Evolutionary conservation across 2,329 filamentous ascomycete genomes (phyloP).

Genomic region (Neonectria coccinea): DNA sequence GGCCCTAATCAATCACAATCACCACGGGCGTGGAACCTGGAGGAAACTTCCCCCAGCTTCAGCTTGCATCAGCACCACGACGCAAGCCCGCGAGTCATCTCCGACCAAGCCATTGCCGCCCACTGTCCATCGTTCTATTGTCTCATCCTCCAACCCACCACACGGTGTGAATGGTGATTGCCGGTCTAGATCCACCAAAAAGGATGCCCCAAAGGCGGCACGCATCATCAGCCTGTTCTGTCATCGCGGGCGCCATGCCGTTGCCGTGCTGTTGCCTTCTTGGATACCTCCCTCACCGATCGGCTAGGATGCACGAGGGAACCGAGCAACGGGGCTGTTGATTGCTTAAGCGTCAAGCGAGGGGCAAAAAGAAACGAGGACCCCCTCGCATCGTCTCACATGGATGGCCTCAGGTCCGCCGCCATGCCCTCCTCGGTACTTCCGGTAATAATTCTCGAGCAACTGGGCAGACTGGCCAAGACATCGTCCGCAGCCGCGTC

Average conservation of each 20-base stretch:
- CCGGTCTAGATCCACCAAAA: constrained; percentile 24
- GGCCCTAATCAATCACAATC: constrained; percentile 12
- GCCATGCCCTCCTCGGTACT: constrained; percentile 20
- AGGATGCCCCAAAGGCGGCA: constrained; percentile 3
- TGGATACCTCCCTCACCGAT: constrained; percentile 2
- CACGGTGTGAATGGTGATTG: constrained; percentile 12
- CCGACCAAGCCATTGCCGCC: constrained; percentile 18
- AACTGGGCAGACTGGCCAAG: constrained; percentile 14
- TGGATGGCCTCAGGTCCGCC: constrained; percentile 27
- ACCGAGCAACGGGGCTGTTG: constrained; percentile 18
- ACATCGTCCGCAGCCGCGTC: constrained; percentile 19
- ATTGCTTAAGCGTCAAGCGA: constrained; percentile 15
- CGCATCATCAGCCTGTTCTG: constrained; percentile 8
- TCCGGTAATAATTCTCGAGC: constrained; percentile 8
- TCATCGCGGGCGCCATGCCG: constrained; percentile 7
- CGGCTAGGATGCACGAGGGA: constrained; percentile 19
- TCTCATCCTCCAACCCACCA: constrained; percentile 14
- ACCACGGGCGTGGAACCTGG: constrained; percentile 7
- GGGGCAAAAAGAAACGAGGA: constrained; percentile 25
- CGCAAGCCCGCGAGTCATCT: constrained; percentile 22
- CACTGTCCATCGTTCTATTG: constrained; percentile 1
- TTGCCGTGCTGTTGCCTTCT: constrained; percentile 5
- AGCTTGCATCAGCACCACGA: constrained; percentile 13
- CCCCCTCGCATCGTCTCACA: constrained; percentile 24
- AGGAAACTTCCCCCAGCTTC: constrained; percentile 1